These are phyloP conservation scores for Castanea mollissima DNA, from an alignment of 306 rosid genomes.

Conservation along the genomic window DNA sequence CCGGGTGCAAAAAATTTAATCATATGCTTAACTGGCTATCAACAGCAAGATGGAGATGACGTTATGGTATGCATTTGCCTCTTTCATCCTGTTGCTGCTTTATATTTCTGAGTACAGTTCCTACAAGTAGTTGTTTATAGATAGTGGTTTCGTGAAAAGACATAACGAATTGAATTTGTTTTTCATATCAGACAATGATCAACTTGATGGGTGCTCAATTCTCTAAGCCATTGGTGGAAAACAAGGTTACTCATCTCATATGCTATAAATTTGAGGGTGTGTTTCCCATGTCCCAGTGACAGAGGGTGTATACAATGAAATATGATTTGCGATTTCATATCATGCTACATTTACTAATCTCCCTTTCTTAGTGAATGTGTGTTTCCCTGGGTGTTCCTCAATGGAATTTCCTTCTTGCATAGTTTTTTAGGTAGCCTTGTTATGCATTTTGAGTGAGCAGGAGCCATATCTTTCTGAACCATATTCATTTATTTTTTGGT, in stretches of 20 bases:
- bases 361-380: too few relatives aligned
- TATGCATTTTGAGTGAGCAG: background rate
- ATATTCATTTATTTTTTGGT: background rate
- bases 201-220: conserved; percentile 82
- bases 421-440: background rate
- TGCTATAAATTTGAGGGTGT: conserved; percentile 96
- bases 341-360: background rate
- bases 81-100: background rate
- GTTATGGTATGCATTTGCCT: conserved; percentile 53
- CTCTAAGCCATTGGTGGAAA: conserved; percentile 86
- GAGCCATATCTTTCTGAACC: background rate
- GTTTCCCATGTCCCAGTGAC: conserved; percentile 13
- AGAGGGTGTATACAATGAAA: background rate
- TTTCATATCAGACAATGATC: conserved; percentile 64
- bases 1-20: conserved; percentile 62
- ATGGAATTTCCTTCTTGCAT: background rate
- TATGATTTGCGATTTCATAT: background rate
- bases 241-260: conserved; percentile 85
- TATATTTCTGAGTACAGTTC: background rate
- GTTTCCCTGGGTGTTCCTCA: background rate
- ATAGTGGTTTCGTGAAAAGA: background rate
- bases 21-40: conserved; percentile 91
- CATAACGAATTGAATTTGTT: conserved; percentile 6
- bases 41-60: conserved; percentile 89
- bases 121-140: background rate